Conservation (phyloP, 1,284 basidiomycete species). For the Heliocybe sulcata region DNA sequence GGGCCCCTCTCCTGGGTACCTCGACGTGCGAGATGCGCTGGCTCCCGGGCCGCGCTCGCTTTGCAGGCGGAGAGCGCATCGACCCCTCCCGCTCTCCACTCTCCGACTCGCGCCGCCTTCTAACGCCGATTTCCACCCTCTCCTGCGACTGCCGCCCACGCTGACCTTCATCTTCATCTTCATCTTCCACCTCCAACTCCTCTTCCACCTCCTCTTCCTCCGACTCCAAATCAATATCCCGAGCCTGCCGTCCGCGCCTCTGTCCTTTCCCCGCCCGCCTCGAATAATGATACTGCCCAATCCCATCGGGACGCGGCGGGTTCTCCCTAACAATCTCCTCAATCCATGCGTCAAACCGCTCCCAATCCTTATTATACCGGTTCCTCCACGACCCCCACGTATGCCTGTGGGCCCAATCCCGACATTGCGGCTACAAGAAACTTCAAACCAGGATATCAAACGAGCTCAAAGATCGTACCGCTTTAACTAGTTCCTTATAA, state of each 20-base stretch:
- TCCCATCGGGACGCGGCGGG: neutral
- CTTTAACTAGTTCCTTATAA: neutral
- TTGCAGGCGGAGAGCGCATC: neutral
- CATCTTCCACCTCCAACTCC: conserved; percentile 6
- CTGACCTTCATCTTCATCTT: neutral
- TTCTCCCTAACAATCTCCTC: neutral
- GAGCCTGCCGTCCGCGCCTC: neutral
- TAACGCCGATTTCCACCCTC: neutral
- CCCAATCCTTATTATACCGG: neutral
- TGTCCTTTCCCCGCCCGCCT: neutral
- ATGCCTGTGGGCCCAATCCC: conserved; percentile 15
- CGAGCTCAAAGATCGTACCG: neutral
- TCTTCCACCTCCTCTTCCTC: conserved; percentile 3
- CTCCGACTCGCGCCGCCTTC: neutral
- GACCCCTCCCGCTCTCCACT: conserved; percentile 2
- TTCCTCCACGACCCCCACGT: conserved; percentile 20
- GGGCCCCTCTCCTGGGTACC: neutral
- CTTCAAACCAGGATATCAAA: neutral
- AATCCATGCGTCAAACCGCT: neutral
- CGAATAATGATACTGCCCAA: neutral
- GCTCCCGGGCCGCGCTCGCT: neutral
- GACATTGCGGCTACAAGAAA: neutral
- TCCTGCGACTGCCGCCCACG: neutral
- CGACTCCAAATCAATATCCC: neutral
- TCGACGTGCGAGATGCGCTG: neutral